Evolutionary conservation across 139 green algal species (phyloP).

Genomic region (Bryopsis sp.): DNA sequence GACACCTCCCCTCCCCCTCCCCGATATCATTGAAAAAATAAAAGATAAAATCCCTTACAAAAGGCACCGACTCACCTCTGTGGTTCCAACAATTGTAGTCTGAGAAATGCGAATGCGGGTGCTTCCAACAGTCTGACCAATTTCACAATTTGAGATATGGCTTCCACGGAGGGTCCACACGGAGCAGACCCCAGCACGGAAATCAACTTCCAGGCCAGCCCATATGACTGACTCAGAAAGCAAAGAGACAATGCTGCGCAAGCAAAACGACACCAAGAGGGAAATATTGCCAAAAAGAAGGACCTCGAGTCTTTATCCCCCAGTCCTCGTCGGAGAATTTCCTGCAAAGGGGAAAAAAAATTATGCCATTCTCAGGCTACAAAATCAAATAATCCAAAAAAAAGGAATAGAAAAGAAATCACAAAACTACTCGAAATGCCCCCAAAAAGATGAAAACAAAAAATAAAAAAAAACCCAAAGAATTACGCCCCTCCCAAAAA

Average conservation of each 20-base stretch:
- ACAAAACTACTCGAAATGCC: no score
- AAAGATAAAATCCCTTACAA: not conserved
- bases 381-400: not conserved
- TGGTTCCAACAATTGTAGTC: conserved; percentile 85
- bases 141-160: conserved; percentile 56
- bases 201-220: conserved; percentile 15
- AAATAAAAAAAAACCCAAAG: no score
- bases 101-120: conserved; percentile 81
- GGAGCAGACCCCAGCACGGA: not conserved
- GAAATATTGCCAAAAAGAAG: conserved; percentile 13
- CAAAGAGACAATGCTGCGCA: conserved; percentile 15
- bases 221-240: conserved; percentile 14
- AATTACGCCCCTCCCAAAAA: no score
- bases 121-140: conserved; percentile 87
- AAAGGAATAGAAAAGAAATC: no score
- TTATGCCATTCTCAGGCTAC: not conserved
- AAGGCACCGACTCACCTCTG: conserved; percentile 5
- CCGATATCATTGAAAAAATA: not conserved
- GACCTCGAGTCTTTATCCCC: not conserved
- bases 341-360: conserved; percentile 4
- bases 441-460: no score
- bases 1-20: no score
- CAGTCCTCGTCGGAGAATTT: not conserved
- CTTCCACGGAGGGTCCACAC: conserved; percentile 9
- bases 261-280: conserved; percentile 10